These are phyloP conservation scores for Gracilariopsis chorda DNA, from an alignment of 23 red algal genomes.

Conservation along the genomic window DNA sequence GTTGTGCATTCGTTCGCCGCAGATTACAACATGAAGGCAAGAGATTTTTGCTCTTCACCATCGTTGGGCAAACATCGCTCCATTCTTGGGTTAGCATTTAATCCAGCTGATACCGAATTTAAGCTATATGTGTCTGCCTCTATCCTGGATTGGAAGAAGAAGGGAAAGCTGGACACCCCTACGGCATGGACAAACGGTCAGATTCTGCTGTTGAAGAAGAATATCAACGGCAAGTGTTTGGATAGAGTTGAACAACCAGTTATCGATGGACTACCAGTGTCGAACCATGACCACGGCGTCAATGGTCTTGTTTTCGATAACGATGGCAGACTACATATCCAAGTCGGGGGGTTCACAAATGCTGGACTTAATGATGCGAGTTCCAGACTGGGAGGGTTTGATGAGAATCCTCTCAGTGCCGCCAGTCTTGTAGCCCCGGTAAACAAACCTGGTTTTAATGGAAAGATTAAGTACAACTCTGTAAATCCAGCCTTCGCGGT, in stretches of 20 bases:
- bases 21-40: conserved; percentile 38
- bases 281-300: conserved; percentile 67
- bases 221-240: conserved; percentile 32
- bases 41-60: conserved; percentile 25
- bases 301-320: conserved; percentile 73
- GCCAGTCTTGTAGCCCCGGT: conserved; percentile 38
- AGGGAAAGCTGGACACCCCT: neutral
- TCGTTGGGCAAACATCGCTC: conserved; percentile 30
- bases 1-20: conserved; percentile 59
- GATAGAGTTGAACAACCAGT: conserved; percentile 37
- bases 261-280: conserved; percentile 64
- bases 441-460: conserved; percentile 66
- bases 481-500: conserved; percentile 34
- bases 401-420: conserved; percentile 49
- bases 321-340: conserved; percentile 55
- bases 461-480: conserved; percentile 49
- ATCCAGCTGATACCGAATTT: conserved; percentile 57
- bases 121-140: conserved; percentile 70
- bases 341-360: conserved; percentile 69
- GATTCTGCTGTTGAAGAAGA: conserved; percentile 23
- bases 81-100: conserved; percentile 67
- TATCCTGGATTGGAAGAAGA: conserved; percentile 63
- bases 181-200: conserved; percentile 63
- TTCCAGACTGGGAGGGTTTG: conserved; percentile 33
- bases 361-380: conserved; percentile 38